phyloP scores from a whole-genome alignment of 163 green algal genomes.

The Trebouxia gelatinosa region DNA sequence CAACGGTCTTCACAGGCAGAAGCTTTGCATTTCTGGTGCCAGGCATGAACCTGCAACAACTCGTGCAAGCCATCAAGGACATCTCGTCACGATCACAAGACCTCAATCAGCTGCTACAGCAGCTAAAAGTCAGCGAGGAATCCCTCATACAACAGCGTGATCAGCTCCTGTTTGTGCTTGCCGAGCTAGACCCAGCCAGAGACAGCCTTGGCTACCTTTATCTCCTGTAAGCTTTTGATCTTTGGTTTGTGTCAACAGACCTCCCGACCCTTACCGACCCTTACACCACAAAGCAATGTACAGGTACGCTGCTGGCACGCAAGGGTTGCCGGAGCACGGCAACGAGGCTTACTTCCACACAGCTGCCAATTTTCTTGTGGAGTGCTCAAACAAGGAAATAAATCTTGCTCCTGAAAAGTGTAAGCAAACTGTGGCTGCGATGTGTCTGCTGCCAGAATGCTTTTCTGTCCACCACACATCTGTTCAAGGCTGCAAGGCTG shows the following conservation, averaged over 20 bases:
- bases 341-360: conserved; percentile 48
- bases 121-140: not conserved
- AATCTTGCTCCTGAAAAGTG: conserved; percentile 57
- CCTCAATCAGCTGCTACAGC: not conserved
- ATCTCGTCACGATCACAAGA: not conserved
- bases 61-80: conserved; percentile 22
- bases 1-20: no score
- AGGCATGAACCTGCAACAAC: conserved; percentile 5
- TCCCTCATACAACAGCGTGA: not conserved
- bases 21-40: no score
- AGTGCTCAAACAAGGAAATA: conserved; percentile 57
- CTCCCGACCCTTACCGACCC: no score
- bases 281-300: no score
- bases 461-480: not conserved
- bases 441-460: not conserved
- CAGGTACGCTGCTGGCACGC: conserved; percentile 45
- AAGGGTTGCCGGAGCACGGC: conserved; percentile 30
- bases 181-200: not conserved
- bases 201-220: conserved; percentile 14
- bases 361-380: conserved; percentile 51
- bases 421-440: conserved; percentile 28
- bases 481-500: not conserved
- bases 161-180: not conserved
- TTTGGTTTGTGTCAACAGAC: no score
- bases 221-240: not conserved